Evolutionary conservation across 1,139 yeast species (phyloP), one percentile per base, ranked within the genome.

Genomic region (Petasospora rhodanensis): DNA sequence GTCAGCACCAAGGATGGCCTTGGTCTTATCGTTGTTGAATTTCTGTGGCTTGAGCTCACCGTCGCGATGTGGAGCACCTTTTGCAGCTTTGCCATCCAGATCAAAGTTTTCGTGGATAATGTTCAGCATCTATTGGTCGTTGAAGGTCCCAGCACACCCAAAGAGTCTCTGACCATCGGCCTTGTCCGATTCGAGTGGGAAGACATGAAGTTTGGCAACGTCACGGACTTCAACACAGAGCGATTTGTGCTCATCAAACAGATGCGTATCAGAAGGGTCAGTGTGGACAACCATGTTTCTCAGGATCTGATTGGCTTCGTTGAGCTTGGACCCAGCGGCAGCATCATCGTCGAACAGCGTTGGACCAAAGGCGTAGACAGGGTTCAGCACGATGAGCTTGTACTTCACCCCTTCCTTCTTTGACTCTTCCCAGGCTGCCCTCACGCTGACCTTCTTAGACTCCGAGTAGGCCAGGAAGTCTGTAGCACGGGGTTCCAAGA

Each of bases 341-440:
- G 60, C 60, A 16, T 41, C 46, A 22, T 47, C 46, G 12, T 58
- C 62, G 37, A 64, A 64, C 16, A 50, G 55, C 43, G 68, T 70
- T 7, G 74, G 73, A 4, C 74, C 74, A 37, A 63, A 65, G 2
- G 71, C 70, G 43, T 59, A 69, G n/a, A 64, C 64, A 8, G 79
- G 79, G 37, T 61, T 62, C 6, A 73, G 62, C 2, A 68, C 59
- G 13, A 64, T 52, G 25, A 75, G 45, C 5, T 56, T 54, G 42
- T 73, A 74, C 14, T 54, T 55, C 5, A 69, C 66, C 4, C 59
- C 53, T 24, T 55, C 44, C n/a, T 40, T 49, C 36, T 58, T 50
- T 19, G 66, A 51, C 42, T 68, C 74, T 5, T 71, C 67, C 79
- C 82, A 73, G 2, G 76, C 79, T 2, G 73, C 72, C 37, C 53